These are phyloP conservation scores for Plasmodium malariae DNA, from an alignment of 169 alveolate genomes.

Conservation along the genomic window DNA sequence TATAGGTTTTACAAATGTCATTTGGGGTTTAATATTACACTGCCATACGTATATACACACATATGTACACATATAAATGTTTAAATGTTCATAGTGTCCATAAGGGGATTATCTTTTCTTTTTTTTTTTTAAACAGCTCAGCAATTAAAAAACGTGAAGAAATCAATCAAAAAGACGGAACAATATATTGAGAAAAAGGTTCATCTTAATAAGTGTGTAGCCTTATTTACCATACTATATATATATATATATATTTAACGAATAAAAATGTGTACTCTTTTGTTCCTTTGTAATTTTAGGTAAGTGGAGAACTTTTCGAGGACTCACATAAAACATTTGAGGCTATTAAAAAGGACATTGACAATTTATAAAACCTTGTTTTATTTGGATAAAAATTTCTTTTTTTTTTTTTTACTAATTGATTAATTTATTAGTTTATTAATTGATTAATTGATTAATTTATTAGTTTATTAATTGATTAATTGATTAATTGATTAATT, in stretches of 20 bases:
- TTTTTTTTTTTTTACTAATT: not conserved
- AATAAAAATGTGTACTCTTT: conserved; percentile 7
- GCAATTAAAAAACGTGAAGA: conserved; percentile 63
- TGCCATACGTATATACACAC: not conserved
- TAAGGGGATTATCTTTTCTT: no score
- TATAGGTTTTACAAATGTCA: conserved; percentile 30
- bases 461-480: no score
- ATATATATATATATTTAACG: not conserved
- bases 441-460: no score
- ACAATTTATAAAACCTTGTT: conserved; percentile 8
- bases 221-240: not conserved
- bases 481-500: no score
- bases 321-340: conserved; percentile 42
- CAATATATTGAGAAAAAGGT: conserved; percentile 36
- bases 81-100: not conserved
- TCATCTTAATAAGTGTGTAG: not conserved
- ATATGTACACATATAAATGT: not conserved
- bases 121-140: conserved; percentile 38
- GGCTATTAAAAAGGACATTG: conserved; percentile 50
- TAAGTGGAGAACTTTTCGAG: conserved; percentile 19
- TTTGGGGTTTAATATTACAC: not conserved
- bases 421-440: not conserved
- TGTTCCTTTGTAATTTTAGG: conserved; percentile 19
- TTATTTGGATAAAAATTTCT: not conserved
- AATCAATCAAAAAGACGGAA: conserved; percentile 59